Evolutionary conservation across 345 rosid species (phyloP), one percentile per base, ranked within the genome.

Genomic region (Hypericum perforatum): DNA sequence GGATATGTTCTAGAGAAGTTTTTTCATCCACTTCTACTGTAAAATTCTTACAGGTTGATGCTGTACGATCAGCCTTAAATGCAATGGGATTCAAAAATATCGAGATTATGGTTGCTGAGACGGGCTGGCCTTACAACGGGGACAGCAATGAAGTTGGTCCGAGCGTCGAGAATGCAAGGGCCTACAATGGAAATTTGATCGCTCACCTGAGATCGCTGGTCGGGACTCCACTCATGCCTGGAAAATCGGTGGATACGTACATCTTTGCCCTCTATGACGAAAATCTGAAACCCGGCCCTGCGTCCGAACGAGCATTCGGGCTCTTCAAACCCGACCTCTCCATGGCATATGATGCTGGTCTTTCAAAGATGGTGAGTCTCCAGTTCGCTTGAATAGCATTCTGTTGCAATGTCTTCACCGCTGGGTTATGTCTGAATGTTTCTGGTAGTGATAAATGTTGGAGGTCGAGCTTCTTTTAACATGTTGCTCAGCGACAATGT

Each of bases 81-180:
- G 43, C 83, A 0, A 55, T 83, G 70, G 95, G 89, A 6, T 88
- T 74, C 54, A 80, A 80, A 59, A 60, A 76, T 57, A 89, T 92
- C 41, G 96, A 92, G 63, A 92, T 92, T 22, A 65, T 80, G 62
- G 95, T 92, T 7, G 95, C 96, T 6, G 97, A 92, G 75, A 92
- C 96, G 5, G 98, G 98, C 0, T 92, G 98, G 98, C 91, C 98
- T 4, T 92, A 85, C 70, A 81, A 77, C 53, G 98, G 98, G 43
- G 98, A 88, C 60, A 58, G 41, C 45, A 52, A 75, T 9, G 94
- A 92, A 70, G 85, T 72, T 0, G 96, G 84, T 0, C 66, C 90
- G 5, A 83, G 82, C 42, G 6, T 78, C n/a, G 96, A 92, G 64
- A 83, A 85, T 22, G 98, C 98, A 0, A 80, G 66, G 63, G 95